Base-by-base conservation (phyloP, 495 filamentous ascomycete species). In the Talaromyces trachyspermus region DNA sequence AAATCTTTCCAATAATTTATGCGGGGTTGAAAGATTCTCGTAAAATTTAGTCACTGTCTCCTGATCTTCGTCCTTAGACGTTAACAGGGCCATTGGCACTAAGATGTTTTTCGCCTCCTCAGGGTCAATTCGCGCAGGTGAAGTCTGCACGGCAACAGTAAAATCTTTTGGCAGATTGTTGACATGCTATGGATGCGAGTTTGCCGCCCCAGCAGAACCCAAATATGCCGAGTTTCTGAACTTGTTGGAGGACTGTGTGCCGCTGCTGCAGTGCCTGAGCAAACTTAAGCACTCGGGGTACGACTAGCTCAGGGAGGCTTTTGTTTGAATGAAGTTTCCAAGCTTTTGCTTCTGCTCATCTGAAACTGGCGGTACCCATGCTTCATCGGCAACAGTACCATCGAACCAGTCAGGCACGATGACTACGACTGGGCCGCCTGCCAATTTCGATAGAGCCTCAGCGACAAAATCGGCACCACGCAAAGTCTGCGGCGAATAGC, bases 1-100 rank as follows among this genome's bases (percentile, higher is more conserved):
- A 57, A 88, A 95, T 23, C 74, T 90, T 77, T 92, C 83, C 14
- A 95, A 78, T 56, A 87, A 71, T 19, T 26, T 43, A 55, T 88
- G 82, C 48, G 79, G 70, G 7, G 72, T 75, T 54, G 70, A 74
- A 52, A 94, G 63, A 9, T 77, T 79, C 35, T 72, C 68, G 63
- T 85, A 76, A 59, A 86, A 95, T 54, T 78, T 68, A 60, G 79
- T 71, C 22, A 94, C 84, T 43, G 81, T 83, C 17, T 81, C 74
- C 0, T 64, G 56, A 8, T 71, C 60, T 64, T 88, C 84, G 49
- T 89, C 84, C 58, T 72, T 71, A 3, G 80, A 84, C 2, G 83
- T 81, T 24, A 73, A 60, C 54, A 74, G 57, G 7, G 56, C 56
- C 46, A 58, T 62, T 10, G 70, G 68, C 26, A 71, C 58, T 2